These are phyloP conservation scores for Rhodosporidiobolus sp. DNA, from an alignment of 768 basidiomycete species.

Conservation along the genomic window DNA sequence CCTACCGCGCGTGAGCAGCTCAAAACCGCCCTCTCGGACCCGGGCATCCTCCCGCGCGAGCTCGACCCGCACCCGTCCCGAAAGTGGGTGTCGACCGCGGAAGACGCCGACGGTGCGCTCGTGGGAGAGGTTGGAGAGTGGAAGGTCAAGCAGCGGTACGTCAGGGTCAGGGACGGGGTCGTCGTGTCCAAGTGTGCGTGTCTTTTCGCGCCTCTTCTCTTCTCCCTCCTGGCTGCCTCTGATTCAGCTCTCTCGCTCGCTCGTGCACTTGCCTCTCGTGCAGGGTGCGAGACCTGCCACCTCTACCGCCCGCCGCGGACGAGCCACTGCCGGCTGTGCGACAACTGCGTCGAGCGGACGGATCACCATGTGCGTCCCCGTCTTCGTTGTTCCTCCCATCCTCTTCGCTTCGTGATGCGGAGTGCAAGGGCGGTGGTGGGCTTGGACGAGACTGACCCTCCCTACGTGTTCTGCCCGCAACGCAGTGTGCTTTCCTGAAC, in stretches of 20 bases:
- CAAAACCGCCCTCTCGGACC: slow-evolving; percentile 64
- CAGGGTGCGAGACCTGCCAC: slow-evolving; percentile 84
- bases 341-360: slow-evolving; percentile 94
- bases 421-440: too few relatives aligned
- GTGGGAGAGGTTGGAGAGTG: slow-evolving; percentile 24
- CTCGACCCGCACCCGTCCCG: slow-evolving; percentile 66
- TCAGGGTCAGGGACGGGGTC: slow-evolving; percentile 68
- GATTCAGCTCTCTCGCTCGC: not conserved
- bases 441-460: not conserved
- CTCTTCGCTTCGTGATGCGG: too few relatives aligned
- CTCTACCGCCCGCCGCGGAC: slow-evolving; percentile 90
- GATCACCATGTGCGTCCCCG: slow-evolving; percentile 73
- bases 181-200: slow-evolving; percentile 42
- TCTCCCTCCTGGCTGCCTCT: not conserved
- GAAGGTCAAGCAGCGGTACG: slow-evolving; percentile 36
- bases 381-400: slow-evolving; percentile 55
- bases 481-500: slow-evolving; percentile 61
- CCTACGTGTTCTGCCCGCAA: too few relatives aligned
- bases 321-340: slow-evolving; percentile 96
- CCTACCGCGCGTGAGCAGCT: slow-evolving; percentile 20
- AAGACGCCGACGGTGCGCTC: slow-evolving; percentile 54
- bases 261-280: not conserved
- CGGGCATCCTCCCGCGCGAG: slow-evolving; percentile 83
- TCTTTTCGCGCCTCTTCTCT: not conserved
- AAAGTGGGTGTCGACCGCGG: slow-evolving; percentile 12